Evolutionary conservation across 192 early-diverging fungal species (phyloP).

Genomic region (Kickxella alabastrina): DNA sequence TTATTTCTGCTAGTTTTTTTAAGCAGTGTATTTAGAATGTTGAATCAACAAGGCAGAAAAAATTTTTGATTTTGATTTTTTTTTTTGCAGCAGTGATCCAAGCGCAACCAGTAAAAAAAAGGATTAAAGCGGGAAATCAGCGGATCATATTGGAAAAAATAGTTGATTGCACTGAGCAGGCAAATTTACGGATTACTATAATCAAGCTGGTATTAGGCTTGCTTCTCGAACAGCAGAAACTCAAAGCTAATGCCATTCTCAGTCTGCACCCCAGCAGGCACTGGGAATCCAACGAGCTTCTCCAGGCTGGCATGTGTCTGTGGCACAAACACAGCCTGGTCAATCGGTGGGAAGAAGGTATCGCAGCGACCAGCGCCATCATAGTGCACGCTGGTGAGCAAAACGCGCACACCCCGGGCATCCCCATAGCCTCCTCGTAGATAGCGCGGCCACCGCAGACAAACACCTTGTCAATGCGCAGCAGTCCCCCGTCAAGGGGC

Average conservation of each 20-base stretch:
- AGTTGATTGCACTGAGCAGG: too few species aligned
- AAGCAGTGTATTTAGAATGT: too few species aligned
- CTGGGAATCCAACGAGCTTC: slow-evolving; percentile 33
- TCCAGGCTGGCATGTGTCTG: slow-evolving; percentile 54
- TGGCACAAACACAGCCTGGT: slow-evolving; percentile 23
- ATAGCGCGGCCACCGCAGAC: slow-evolving; percentile 77
- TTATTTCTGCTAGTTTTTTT: not conserved
- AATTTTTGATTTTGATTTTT: not conserved
- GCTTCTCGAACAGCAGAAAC: slow-evolving; percentile 56
- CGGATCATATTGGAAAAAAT: too few species aligned
- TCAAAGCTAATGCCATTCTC: slow-evolving; percentile 60
- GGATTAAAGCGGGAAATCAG: too few species aligned
- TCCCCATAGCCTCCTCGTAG: slow-evolving; percentile 66
- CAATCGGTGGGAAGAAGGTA: slow-evolving; percentile 71
- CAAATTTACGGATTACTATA: too few species aligned
- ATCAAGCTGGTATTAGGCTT: too few species aligned
- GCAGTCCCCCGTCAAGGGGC: not conserved
- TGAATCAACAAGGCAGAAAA: too few species aligned
- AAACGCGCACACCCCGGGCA: slow-evolving; percentile 52
- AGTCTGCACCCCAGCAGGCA: slow-evolving; percentile 45
- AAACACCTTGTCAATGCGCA: slow-evolving; percentile 56
- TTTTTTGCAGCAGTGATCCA: not conserved
- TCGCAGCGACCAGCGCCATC: slow-evolving; percentile 63
- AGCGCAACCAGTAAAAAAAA: too few species aligned
- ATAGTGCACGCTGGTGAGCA: slow-evolving; percentile 65